A percentile compares a stretch with the other conserved stretches of the same genome.
Conservation (phyloP, 1,284 basidiomycete species). For the Schizophyllum amplum region DNA sequence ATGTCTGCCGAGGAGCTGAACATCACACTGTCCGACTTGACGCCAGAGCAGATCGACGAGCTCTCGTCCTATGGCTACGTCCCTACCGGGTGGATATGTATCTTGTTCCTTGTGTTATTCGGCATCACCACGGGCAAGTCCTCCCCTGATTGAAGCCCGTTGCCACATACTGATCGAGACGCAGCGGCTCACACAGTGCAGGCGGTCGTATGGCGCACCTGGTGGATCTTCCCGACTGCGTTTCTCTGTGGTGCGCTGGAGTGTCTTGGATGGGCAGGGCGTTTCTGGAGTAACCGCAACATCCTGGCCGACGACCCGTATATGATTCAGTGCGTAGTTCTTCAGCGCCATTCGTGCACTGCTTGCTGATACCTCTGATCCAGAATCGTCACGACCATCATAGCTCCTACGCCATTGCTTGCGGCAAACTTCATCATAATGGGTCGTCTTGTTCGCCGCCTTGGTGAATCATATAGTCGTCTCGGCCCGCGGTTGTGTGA, state of each 20-base stretch:
- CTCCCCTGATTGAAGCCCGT: neutral
- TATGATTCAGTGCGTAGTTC: constrained; percentile 35
- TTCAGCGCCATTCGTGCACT: neutral
- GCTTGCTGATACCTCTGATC: neutral
- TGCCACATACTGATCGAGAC: neutral
- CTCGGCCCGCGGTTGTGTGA: constrained; percentile 35
- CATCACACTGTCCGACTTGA: constrained; percentile 1
- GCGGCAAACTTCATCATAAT: constrained; percentile 50
- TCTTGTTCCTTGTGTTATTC: constrained; percentile 32
- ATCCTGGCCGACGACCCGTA: constrained; percentile 21
- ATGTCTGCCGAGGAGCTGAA: constrained; percentile 6
- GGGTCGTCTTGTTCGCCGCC: constrained; percentile 31
- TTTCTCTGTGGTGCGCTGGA: constrained; percentile 43
- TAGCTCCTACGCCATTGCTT: constrained; percentile 46
- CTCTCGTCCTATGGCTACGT: constrained; percentile 28
- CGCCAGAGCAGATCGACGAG: neutral
- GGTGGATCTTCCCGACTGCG: constrained; percentile 47
- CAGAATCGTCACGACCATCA: constrained; percentile 36
- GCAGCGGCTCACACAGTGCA: constrained; percentile 36
- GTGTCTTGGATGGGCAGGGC: constrained; percentile 37
- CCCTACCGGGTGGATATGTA: constrained; percentile 29
- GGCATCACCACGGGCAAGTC: constrained; percentile 26
- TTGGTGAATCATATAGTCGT: constrained; percentile 42
- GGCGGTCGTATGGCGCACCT: constrained; percentile 32
- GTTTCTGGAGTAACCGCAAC: constrained; percentile 27